Evolutionary conservation across 1,284 basidiomycete genomes (phyloP), one percentile per base, ranked within the genome.

Genomic region (Leccinum fuscescens): DNA sequence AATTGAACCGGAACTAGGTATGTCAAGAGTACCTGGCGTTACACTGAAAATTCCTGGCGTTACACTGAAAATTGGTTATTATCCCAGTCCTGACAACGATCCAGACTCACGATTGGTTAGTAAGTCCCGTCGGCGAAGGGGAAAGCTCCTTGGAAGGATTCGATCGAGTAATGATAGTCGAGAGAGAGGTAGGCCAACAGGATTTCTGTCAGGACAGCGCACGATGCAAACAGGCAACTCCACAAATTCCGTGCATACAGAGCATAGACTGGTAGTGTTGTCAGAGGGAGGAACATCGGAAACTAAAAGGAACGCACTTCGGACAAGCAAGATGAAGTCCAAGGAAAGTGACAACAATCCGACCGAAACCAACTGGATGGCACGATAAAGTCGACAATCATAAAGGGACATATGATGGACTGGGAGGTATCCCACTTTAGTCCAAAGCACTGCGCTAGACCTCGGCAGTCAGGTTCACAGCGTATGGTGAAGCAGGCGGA

Each of bases 321-420:
- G 64, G 42, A 69, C 54, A 33, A 69, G 49, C 3, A 69, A 46
- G 20, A 24, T 53, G 5, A 15, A 0, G 22, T 69, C 65, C 5
- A 72, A 61, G 12, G 56, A 49, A 8, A 69, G 20, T 61, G 67
- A 59, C 27, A 69, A 59, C 4, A 63, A 4, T 2, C 31, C 39
- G 22, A 46, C 49, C 27, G 20, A 52, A 1, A n/a, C n/a, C 59
- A 69, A 65, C 50, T 72, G 58, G n/a, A 59, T 2, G 22, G 49
- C n/a, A 6, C 67, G 65, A 56, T 59, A 65, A 7, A 55, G 0
- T 2, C 52, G 62, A 54, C 67, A 69, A 44, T 55, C 20, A 24
- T 22, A 7, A 20, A 57, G 24, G 35, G 65, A 14, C 12, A 57
- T 22, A 8, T 31, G 3, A 22, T 60, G 22, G 9, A 55, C 3